Percentiles rank a stretch among this genome's conserved stretches.
These are phyloP conservation scores for Venturia asperata DNA, from an alignment of 2,329 filamentous ascomycete genomes.

Conservation along the genomic window DNA sequence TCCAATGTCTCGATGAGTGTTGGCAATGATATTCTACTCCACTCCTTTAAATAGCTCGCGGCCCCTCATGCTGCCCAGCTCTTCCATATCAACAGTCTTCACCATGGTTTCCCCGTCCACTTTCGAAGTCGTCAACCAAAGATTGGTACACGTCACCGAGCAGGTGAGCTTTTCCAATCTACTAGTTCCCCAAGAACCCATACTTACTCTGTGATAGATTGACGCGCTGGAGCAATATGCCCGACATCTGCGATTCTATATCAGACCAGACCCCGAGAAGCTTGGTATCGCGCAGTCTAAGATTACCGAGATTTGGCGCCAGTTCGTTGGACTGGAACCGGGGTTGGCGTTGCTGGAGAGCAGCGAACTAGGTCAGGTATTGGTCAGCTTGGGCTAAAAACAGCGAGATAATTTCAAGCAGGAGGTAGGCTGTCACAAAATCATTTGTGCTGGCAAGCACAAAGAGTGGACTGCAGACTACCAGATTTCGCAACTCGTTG, in stretches of 20 bases:
- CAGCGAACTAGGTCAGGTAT: neutral
- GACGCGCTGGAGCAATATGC: neutral
- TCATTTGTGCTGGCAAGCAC: neutral
- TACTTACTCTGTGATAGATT: neutral
- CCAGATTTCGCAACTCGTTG: neutral
- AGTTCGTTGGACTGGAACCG: neutral
- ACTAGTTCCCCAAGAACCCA: neutral
- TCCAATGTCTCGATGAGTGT: neutral
- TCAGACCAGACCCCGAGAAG: neutral
- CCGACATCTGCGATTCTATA: neutral
- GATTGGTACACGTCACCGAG: neutral
- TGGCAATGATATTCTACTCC: neutral
- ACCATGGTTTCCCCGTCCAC: neutral
- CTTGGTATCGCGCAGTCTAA: neutral
- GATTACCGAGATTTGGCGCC: neutral
- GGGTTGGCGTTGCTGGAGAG: neutral
- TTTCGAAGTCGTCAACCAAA: neutral
- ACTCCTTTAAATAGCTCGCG: neutral
- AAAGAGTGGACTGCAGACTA: neutral
- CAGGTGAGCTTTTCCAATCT: neutral
- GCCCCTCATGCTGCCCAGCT: neutral
- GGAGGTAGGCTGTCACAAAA: neutral
- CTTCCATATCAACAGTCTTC: neutral
- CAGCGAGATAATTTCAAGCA: neutral
- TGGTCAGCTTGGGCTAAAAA: neutral